phyloP scores from a whole-genome alignment of 1,139 yeast genomes.

The Candida mesenterica region DNA sequence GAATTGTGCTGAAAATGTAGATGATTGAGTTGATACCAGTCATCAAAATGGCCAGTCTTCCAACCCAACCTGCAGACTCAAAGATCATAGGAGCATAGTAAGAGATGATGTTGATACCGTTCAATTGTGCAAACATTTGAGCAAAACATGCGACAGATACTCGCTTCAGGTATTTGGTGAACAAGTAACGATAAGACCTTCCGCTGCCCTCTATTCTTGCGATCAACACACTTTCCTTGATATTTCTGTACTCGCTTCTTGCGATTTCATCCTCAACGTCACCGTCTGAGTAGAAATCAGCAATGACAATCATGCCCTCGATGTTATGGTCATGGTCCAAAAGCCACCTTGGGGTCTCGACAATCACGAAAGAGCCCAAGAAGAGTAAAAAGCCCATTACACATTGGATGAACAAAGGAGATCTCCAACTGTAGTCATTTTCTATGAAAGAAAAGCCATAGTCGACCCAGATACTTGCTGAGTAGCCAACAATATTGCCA shows the following conservation, averaged over 20 bases:
- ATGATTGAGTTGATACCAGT: constrained; percentile 85
- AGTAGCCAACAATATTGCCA: constrained; percentile 84
- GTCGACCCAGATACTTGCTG: constrained; percentile 89
- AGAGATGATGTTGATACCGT: constrained; percentile 89
- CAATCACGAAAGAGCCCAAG: constrained; percentile 72
- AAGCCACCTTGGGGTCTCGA: constrained; percentile 89
- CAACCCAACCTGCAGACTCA: constrained; percentile 94
- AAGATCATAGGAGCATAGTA: constrained; percentile 93
- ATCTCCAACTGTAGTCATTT: constrained; percentile 63
- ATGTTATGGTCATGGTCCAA: constrained; percentile 85
- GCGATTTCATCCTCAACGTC: constrained; percentile 30
- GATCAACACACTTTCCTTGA: constrained; percentile 52
- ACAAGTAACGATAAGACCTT: constrained; percentile 65
- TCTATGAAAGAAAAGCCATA: constrained; percentile 68
- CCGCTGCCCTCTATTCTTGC: constrained; percentile 72
- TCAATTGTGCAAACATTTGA: constrained; percentile 87
- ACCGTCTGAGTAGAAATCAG: constrained; percentile 47
- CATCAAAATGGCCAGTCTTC: constrained; percentile 84
- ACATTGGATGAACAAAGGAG: constrained; percentile 76
- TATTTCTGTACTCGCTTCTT: constrained; percentile 29
- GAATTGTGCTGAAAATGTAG: constrained; percentile 72
- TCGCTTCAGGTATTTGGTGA: constrained; percentile 61
- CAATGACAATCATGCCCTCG: constrained; percentile 64
- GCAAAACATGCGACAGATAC: constrained; percentile 90
- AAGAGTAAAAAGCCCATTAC: constrained; percentile 68